Conservation (phyloP, 2,329 filamentous ascomycete genomes). For the Cladophialophora immunda region DNA sequence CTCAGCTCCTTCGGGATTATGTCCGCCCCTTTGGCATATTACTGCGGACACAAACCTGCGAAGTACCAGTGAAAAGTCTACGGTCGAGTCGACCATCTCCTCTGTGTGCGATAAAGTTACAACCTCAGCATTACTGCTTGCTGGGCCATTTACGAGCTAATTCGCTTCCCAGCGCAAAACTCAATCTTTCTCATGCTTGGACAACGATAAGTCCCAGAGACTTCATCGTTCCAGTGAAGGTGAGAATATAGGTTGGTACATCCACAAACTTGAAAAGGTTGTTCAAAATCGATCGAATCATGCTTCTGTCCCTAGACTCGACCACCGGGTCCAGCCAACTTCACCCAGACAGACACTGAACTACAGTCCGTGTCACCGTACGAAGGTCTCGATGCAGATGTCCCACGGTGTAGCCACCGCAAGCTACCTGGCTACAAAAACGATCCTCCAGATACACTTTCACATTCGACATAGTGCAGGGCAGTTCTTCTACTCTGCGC, state of each 20-base stretch:
- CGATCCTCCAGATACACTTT: background rate
- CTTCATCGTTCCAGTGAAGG: background rate
- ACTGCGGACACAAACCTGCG: too few species aligned
- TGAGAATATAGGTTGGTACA: background rate
- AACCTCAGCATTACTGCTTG: background rate
- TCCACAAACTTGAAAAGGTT: background rate
- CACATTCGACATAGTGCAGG: background rate
- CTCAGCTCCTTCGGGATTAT: too few species aligned
- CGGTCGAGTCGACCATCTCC: background rate
- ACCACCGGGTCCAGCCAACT: background rate
- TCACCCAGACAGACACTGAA: background rate
- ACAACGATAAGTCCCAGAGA: background rate
- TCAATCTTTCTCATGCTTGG: background rate
- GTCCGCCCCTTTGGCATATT: too few species aligned
- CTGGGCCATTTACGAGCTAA: background rate
- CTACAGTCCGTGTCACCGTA: background rate
- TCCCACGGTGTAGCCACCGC: background rate
- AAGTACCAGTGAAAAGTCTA: background rate
- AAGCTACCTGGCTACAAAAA: background rate
- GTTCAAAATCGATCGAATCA: background rate
- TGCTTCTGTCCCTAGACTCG: background rate
- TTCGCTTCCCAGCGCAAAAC: background rate
- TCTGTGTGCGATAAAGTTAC: background rate
- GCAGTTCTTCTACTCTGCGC: background rate
- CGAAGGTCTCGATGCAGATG: background rate